These are phyloP conservation scores for Taphrina confusa DNA, from an alignment of 1,139 yeast genomes.

Conservation along the genomic window DNA sequence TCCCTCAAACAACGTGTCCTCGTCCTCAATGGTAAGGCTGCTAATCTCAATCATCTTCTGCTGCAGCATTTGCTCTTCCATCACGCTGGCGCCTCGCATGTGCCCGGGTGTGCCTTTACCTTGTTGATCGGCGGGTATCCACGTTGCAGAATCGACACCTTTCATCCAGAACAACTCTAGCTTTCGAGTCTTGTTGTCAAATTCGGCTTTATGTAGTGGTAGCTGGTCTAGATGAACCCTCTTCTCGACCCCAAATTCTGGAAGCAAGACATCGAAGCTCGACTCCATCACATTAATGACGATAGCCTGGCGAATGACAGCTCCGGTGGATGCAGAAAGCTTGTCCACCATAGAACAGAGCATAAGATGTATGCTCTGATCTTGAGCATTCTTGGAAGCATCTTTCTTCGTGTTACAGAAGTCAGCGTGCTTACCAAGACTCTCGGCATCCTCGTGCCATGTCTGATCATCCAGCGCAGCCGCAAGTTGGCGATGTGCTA, in stretches of 20 bases:
- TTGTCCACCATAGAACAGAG: conserved; percentile 82
- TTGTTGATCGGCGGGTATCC: conserved; percentile 79
- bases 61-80: conserved; percentile 41
- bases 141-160: conserved; percentile 88
- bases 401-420: conserved; percentile 94
- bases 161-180: conserved; percentile 90
- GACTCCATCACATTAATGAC: conserved; percentile 93
- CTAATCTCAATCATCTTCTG: conserved; percentile 37
- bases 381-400: conserved; percentile 90
- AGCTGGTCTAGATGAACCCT: conserved; percentile 97
- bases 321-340: conserved; percentile 67
- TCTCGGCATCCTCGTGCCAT: conserved; percentile 59
- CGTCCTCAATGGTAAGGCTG: conserved; percentile 46
- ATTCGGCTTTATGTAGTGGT: conserved; percentile 90
- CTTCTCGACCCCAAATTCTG: conserved; percentile 94
- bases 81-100: conserved; percentile 68
- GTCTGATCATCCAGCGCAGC: conserved; percentile 54
- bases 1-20: conserved; percentile 38
- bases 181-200: conserved; percentile 62
- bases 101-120: conserved; percentile 77
- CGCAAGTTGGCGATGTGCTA: conserved; percentile 90
- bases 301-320: conserved; percentile 78
- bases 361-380: conserved; percentile 85
- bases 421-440: conserved; percentile 79
- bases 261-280: conserved; percentile 89